These are phyloP conservation scores for Scheffersomyces parashehatae DNA, from an alignment of 1,139 yeast species.

Conservation along the genomic window DNA sequence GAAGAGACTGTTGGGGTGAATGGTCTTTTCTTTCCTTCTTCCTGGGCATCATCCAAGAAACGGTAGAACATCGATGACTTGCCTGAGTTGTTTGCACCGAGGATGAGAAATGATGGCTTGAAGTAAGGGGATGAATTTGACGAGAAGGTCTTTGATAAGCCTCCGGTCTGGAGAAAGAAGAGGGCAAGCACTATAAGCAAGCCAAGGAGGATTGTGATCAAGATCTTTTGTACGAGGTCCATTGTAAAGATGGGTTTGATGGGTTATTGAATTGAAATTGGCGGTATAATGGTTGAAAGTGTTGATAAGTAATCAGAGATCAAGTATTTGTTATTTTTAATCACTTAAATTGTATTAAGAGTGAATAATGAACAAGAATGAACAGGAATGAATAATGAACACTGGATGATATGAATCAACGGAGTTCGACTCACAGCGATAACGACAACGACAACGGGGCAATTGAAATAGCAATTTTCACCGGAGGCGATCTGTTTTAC, in stretches of 20 bases:
- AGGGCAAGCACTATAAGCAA: constrained; percentile 16
- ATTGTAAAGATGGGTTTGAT: constrained; percentile 7
- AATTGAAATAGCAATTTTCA: too few relatives aligned
- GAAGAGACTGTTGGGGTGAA: constrained; percentile 42
- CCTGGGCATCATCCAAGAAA: constrained; percentile 18
- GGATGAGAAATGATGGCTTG: constrained; percentile 63
- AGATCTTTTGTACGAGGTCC: constrained; percentile 20
- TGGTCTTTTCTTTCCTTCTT: constrained; percentile 7
- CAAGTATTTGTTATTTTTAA: too few relatives aligned
- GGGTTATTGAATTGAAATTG: too few relatives aligned
- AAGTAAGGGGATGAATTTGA: constrained; percentile 16
- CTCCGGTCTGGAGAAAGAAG: constrained; percentile 14
- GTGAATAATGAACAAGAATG: too few relatives aligned
- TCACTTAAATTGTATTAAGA: too few relatives aligned
- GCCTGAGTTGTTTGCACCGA: constrained; percentile 75
- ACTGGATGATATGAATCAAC: too few relatives aligned
- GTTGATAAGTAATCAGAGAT: too few relatives aligned
- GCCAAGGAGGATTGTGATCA: constrained; percentile 19
- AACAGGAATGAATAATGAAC: too few relatives aligned
- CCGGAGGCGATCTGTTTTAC: too few relatives aligned
- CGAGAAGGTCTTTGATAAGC: constrained; percentile 8
- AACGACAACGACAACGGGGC: too few relatives aligned
- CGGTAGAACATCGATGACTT: constrained; percentile 65
- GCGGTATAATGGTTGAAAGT: too few relatives aligned
- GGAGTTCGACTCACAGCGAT: too few relatives aligned